Conservation (phyloP, 176 grass and related monocot genomes). For the Aegilops tauschii region DNA sequence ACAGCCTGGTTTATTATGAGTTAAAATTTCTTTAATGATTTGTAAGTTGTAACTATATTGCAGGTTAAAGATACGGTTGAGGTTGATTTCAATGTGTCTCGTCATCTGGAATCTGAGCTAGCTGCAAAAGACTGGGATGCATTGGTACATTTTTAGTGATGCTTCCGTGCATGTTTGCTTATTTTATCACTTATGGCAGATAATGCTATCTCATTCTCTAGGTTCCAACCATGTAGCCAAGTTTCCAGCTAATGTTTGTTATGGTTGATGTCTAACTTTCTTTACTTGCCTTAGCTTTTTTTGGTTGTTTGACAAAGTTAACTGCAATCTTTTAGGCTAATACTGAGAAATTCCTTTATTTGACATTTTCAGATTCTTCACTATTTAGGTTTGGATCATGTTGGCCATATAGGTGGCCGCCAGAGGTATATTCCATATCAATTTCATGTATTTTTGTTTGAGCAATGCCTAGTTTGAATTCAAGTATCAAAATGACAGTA, state of each 20-base stretch:
- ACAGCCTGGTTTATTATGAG: background rate
- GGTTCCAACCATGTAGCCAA: background rate
- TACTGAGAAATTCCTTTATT: conserved; percentile 14
- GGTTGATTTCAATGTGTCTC: conserved; percentile 91
- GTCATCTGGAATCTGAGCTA: conserved; percentile 78
- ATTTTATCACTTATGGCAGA: background rate
- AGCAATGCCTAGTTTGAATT: conserved; percentile 14
- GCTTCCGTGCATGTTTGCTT: background rate
- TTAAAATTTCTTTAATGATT: background rate
- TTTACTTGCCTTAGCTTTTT: background rate
- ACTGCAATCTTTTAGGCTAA: background rate
- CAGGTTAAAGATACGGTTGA: conserved; percentile 98
- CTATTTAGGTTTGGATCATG: conserved; percentile 95
- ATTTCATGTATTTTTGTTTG: conserved; percentile 1
- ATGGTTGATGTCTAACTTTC: background rate
- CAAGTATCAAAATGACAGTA: conserved; percentile 47
- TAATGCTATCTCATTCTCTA: conserved; percentile 10
- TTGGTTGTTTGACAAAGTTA: background rate
- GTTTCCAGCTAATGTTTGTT: background rate
- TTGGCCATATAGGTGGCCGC: conserved; percentile 84
- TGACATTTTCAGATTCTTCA: conserved; percentile 70
- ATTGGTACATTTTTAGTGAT: conserved; percentile 49
- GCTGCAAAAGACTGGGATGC: conserved; percentile 71
- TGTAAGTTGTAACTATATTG: conserved; percentile 23
- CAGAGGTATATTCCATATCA: conserved; percentile 49